phyloP scores from a whole-genome alignment of 192 early-diverging fungal genomes.

The Allomyces macrogynus region DNA sequence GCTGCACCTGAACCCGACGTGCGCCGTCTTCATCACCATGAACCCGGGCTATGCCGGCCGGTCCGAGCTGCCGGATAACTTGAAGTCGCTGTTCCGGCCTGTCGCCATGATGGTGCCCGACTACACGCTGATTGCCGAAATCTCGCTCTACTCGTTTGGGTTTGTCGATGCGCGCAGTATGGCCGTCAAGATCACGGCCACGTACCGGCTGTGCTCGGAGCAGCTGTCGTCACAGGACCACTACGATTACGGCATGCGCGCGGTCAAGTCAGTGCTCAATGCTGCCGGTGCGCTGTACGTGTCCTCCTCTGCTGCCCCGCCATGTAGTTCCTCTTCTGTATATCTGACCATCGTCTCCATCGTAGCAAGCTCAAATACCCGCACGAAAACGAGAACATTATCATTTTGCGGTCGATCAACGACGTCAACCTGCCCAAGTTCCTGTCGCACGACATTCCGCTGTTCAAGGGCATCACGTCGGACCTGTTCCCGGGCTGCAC shows the following conservation, averaged over 20 bases:
- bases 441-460: slow-evolving; percentile 81
- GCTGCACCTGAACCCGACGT: slow-evolving; percentile 64
- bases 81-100: slow-evolving; percentile 96
- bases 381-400: slow-evolving; percentile 57
- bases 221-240: slow-evolving; percentile 90
- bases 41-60: slow-evolving; percentile 98
- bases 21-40: slow-evolving; percentile 97
- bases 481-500: slow-evolving; percentile 89
- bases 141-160: slow-evolving; percentile 98
- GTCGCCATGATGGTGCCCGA: slow-evolving; percentile 99
- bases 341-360: slow-evolving; percentile 10
- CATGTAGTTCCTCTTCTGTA: not conserved
- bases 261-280: slow-evolving; percentile 92
- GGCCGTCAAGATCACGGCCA: slow-evolving; percentile 86
- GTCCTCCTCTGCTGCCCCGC: slow-evolving; percentile 13
- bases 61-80: slow-evolving; percentile 93
- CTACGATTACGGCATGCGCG: slow-evolving; percentile 97
- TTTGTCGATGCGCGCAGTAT: slow-evolving; percentile 85
- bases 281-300: slow-evolving; percentile 97
- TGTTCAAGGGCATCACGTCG: slow-evolving; percentile 63
- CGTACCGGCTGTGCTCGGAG: slow-evolving; percentile 85
- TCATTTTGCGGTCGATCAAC: slow-evolving; percentile 86
- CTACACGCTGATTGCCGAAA: slow-evolving; percentile 92
- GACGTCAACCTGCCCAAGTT: slow-evolving; percentile 97
- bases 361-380: slow-evolving; percentile 30